phyloP scores from a whole-genome alignment of 139 green algal species.

The Pedinophyceae sp. region DNA sequence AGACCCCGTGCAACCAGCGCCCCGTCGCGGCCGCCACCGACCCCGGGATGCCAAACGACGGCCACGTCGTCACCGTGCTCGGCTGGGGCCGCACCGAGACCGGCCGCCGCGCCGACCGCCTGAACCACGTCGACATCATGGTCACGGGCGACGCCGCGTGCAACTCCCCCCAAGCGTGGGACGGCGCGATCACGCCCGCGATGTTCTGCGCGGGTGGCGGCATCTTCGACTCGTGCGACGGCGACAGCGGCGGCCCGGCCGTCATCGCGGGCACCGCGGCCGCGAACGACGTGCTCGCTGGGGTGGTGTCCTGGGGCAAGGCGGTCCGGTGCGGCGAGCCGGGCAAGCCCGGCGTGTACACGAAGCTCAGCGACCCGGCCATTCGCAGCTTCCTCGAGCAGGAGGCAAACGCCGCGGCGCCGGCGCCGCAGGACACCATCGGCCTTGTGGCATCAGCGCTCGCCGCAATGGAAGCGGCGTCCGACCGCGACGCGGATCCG shows the following conservation, averaged over 20 bases:
- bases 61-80: slow-evolving; percentile 2
- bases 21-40: background rate
- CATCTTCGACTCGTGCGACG: background rate
- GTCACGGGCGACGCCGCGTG: background rate
- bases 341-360: background rate
- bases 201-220: background rate
- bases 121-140: background rate
- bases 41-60: background rate
- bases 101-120: background rate
- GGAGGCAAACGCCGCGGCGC: no score
- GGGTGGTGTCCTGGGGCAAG: background rate
- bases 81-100: background rate
- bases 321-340: background rate
- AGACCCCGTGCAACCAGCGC: background rate
- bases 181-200: background rate
- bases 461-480: no score
- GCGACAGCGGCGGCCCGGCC: background rate
- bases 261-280: background rate
- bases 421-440: no score
- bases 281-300: background rate
- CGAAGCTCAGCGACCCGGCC: background rate
- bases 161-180: background rate
- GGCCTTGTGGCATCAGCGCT: no score
- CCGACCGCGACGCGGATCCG: background rate
- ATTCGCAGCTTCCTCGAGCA: background rate